Evolutionary conservation across 106 monocot genomes (phyloP).

Genomic region (Allium fistulosum): DNA sequence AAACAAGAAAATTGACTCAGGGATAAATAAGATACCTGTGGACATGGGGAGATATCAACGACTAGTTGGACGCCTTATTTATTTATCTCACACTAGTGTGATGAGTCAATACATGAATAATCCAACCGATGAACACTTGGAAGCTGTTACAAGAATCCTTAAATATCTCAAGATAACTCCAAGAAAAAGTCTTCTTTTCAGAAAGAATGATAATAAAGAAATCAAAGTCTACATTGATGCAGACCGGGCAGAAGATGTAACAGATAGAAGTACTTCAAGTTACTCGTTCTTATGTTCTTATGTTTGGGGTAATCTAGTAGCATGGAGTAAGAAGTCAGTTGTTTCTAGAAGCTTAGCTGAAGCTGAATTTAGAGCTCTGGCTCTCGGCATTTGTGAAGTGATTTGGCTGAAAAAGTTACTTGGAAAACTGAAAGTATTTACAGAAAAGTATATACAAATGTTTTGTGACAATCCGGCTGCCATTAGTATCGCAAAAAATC

Average conservation of each 20-base stretch:
- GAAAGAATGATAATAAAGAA: neutral
- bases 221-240: conserved; percentile 7
- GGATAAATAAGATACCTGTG: neutral
- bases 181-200: neutral
- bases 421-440: neutral
- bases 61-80: neutral
- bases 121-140: too few species aligned
- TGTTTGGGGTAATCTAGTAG: neutral
- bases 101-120: too few species aligned
- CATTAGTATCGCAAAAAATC: neutral
- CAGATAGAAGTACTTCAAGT: neutral
- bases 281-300: conserved; percentile 2
- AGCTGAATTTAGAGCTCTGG: neutral
- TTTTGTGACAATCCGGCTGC: too few species aligned
- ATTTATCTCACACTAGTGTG: conserved; percentile 1
- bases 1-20: neutral
- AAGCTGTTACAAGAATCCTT: too few species aligned
- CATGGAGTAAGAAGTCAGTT: neutral
- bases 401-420: neutral
- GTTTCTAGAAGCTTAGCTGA: neutral
- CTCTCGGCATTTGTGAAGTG: neutral
- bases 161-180: conserved; percentile 3
- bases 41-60: conserved; percentile 1
- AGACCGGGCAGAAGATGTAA: neutral
- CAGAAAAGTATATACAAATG: too few species aligned